Evolutionary conservation across 2,329 filamentous ascomycete species (phyloP), one percentile per base, ranked within the genome.

Genomic region (Cladophialophora psammophila): DNA sequence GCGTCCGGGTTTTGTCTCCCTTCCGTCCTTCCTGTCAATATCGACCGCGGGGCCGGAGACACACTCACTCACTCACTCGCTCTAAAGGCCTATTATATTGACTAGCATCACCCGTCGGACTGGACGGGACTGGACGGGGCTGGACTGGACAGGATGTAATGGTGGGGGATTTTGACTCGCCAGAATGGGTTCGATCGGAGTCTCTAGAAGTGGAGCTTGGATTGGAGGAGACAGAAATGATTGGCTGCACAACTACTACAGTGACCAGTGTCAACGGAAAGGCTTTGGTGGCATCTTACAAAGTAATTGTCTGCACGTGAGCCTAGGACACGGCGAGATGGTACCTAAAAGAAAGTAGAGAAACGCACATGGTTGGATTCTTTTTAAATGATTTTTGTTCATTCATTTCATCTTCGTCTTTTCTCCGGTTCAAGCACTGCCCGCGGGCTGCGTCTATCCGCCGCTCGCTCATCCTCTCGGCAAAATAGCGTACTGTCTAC

Each of bases 401-500:
- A 26, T 50, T 50, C 45, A 50, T 10, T 50, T 50, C 45, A 50
- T 50, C 20, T 50, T 20, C 18, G 45, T 50, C 20, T 50, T 12
- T 26, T 8, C n/a, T 50, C 18, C 45, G 26, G 45, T 13, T 50
- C 15, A 26, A 26, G 45, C 45, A 9, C 45, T 26, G 45, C 13
- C 26, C 26, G 26, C 26, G 26, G 45, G 20, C 45, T 50, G 45
- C 45, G 26, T 26, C 26, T 26, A 26, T 26, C 26, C 26, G 26
- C 12, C 10, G 18, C 45, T 26, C 26, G 20, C 45, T 48, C 18
- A n/a, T 18, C 40, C 40, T 45, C 42, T 50, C 45, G 10, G 18
- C 18, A 10, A 50, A 50, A 50, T 50, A 12, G 45, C 18, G 26
- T 50, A 50, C n/a, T 50, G 45, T 50, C 45, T 50, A 50, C 45